These are phyloP conservation scores for Pulveroboletus frians DNA, from an alignment of 768 basidiomycete species.

Conservation along the genomic window DNA sequence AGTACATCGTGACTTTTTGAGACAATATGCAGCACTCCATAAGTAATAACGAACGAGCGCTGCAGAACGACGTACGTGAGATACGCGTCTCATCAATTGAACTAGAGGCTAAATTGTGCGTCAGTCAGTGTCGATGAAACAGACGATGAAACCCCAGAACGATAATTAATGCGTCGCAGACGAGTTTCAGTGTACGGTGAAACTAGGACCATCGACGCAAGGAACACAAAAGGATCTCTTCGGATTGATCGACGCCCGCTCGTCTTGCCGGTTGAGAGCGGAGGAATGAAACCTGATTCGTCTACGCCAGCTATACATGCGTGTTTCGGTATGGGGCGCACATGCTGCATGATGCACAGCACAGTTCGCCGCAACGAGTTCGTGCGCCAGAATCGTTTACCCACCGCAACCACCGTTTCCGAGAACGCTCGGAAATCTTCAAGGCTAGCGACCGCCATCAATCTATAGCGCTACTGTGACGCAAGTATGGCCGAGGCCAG, in stretches of 20 bases:
- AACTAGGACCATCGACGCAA: neutral
- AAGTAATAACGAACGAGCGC: neutral
- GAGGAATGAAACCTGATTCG: neutral
- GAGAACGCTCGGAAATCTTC: too few species aligned
- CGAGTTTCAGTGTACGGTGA: conserved; percentile 27
- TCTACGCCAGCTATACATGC: too few species aligned
- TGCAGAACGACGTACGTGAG: conserved; percentile 57
- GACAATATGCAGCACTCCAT: too few species aligned
- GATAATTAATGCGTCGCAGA: conserved; percentile 13
- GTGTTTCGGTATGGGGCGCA: too few species aligned
- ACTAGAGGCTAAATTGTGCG: conserved; percentile 73
- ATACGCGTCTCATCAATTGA: conserved; percentile 94
- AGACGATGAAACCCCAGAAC: too few species aligned
- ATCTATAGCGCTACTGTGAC: too few species aligned
- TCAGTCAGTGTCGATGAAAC: neutral
- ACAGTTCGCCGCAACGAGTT: too few species aligned
- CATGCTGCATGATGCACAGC: too few species aligned
- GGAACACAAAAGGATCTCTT: conserved; percentile 25
- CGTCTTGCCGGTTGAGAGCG: conserved; percentile 1
- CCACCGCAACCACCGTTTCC: too few species aligned
- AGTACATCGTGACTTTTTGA: conserved; percentile 68
- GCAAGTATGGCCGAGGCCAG: too few species aligned
- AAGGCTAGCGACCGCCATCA: too few species aligned
- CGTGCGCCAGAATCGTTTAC: too few species aligned
- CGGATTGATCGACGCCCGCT: conserved; percentile 5